Percentiles rank a stretch among this genome's conserved stretches.
These are phyloP conservation scores for Teunomyces pallodes DNA, from an alignment of 805 yeast genomes.

Conservation along the genomic window DNA sequence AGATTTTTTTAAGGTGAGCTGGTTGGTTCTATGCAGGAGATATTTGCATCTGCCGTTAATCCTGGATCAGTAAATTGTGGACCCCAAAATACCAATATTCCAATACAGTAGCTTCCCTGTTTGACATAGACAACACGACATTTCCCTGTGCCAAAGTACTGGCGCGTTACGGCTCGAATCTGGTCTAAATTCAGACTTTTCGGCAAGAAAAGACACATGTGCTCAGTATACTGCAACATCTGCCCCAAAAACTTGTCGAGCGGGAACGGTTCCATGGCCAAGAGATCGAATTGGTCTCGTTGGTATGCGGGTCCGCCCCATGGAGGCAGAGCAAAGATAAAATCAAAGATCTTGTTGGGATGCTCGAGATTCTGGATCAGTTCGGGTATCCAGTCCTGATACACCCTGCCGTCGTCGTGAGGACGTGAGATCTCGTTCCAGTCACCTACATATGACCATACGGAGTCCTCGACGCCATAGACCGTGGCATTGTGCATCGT, in stretches of 20 bases:
- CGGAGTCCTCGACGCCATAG: constrained; percentile 54
- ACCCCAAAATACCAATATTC: constrained; percentile 63
- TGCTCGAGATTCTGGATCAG: constrained; percentile 9
- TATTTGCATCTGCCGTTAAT: background rate
- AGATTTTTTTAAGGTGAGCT: too few relatives aligned
- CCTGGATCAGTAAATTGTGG: constrained; percentile 7
- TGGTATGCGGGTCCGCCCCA: constrained; percentile 81
- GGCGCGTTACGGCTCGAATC: constrained; percentile 44
- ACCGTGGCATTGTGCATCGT: constrained; percentile 62
- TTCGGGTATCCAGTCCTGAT: constrained; percentile 33
- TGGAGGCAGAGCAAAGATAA: constrained; percentile 77
- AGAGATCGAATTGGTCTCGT: constrained; percentile 43
- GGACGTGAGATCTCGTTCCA: constrained; percentile 38
- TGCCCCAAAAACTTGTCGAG: constrained; percentile 45
- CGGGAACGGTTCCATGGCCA: constrained; percentile 45
- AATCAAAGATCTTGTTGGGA: constrained; percentile 38
- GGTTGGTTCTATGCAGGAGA: background rate
- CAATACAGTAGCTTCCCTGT: constrained; percentile 46
- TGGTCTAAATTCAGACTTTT: constrained; percentile 56
- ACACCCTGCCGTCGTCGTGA: constrained; percentile 12
- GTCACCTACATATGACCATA: constrained; percentile 50
- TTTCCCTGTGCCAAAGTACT: constrained; percentile 44
- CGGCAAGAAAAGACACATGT: constrained; percentile 64
- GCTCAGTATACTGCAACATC: constrained; percentile 38
- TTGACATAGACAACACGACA: constrained; percentile 47